Evolutionary conservation across 352 stramenopile species (phyloP).

Genomic region (Pythium sp.): DNA sequence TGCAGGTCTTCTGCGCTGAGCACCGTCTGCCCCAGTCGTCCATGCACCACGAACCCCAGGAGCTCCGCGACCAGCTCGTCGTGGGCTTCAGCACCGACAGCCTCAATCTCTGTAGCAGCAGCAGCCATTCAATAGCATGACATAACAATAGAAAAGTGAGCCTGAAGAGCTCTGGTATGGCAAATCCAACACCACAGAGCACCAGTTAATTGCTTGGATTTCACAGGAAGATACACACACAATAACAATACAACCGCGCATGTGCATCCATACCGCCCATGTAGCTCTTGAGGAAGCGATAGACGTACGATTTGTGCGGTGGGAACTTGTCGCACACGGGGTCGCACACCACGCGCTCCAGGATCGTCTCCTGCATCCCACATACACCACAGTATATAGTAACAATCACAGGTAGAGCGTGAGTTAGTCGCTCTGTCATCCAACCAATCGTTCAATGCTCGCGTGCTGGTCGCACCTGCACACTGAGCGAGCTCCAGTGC

Average conservation of each 20-base stretch:
- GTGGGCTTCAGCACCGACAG: constrained; percentile 33
- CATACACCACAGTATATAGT: background rate
- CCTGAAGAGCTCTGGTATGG: background rate
- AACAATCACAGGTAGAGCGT: background rate
- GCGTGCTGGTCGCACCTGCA: constrained; percentile 38
- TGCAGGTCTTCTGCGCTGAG: constrained; percentile 62
- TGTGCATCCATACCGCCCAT: constrained; percentile 38
- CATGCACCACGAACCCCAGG: constrained; percentile 53
- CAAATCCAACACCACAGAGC: background rate
- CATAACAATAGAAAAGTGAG: background rate
- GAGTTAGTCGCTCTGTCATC: background rate
- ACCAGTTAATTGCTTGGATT: background rate
- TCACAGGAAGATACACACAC: background rate
- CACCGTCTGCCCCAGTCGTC: constrained; percentile 27
- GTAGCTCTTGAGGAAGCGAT: constrained; percentile 69
- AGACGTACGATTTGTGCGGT: constrained; percentile 60
- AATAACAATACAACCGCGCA: background rate
- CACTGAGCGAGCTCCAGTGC: constrained; percentile 47
- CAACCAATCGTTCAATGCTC: background rate
- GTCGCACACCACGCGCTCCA: constrained; percentile 54
- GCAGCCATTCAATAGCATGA: background rate
- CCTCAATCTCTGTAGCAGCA: constrained; percentile 50
- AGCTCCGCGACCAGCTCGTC: constrained; percentile 54
- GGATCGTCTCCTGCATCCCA: constrained; percentile 39
- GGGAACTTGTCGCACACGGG: constrained; percentile 55